A percentile compares a stretch with the other conserved stretches of the same genome.
These are phyloP conservation scores for Jasminum sambac DNA, from an alignment of 257 asterid genomes.

Conservation along the genomic window DNA sequence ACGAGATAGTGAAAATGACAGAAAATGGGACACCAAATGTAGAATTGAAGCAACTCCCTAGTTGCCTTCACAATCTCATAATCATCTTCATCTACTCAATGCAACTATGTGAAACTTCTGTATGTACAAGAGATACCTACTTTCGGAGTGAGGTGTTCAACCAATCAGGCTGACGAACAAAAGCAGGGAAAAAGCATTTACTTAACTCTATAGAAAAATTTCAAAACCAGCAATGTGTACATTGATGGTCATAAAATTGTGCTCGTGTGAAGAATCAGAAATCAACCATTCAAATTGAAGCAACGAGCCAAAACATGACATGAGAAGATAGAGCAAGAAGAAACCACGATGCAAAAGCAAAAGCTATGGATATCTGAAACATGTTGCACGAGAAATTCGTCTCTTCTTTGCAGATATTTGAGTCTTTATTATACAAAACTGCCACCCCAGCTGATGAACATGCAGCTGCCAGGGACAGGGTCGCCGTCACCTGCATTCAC, in stretches of 20 bases:
- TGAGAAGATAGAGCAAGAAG: constrained; percentile 77
- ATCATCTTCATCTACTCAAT: too few species aligned
- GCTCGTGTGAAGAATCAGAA: background rate
- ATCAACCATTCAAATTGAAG: constrained; percentile 43
- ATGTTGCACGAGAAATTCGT: constrained; percentile 50
- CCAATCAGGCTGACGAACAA: too few species aligned
- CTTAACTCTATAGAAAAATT: constrained; percentile 15
- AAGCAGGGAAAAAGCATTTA: background rate
- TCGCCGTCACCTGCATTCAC: constrained; percentile 69
- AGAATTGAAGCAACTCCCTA: too few species aligned
- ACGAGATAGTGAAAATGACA: too few species aligned
- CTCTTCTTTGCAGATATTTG: constrained; percentile 48
- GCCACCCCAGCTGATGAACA: constrained; percentile 90
- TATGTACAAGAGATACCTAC: too few species aligned
- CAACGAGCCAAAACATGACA: constrained; percentile 85
- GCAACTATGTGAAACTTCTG: too few species aligned
- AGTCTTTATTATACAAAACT: constrained; percentile 62
- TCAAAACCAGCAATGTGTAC: constrained; percentile 35
- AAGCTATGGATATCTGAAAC: constrained; percentile 74
- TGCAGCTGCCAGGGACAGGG: constrained; percentile 84
- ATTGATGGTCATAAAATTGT: constrained; percentile 1
- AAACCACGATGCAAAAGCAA: constrained; percentile 78
- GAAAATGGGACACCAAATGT: too few species aligned
- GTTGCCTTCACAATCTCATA: too few species aligned
- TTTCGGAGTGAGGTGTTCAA: too few species aligned